Conservation (phyloP, 148 eudicot species). For the Agrostemma githago region DNA sequence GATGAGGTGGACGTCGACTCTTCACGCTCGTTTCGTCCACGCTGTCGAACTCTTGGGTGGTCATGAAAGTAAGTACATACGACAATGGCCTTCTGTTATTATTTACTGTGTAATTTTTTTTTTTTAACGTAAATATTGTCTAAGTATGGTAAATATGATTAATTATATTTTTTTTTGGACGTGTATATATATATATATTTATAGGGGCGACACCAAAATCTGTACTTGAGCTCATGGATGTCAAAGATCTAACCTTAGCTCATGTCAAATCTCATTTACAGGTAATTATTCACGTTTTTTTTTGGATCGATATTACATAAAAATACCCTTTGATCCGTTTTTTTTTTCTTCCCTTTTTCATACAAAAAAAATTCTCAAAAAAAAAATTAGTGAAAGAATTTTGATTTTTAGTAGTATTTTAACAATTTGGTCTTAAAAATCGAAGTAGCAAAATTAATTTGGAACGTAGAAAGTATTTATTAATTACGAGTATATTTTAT, state of each 20-base stretch:
- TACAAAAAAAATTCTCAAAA: not conserved
- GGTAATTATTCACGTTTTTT: constrained; percentile 34
- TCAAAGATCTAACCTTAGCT: constrained; percentile 93
- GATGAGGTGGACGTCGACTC: constrained; percentile 95
- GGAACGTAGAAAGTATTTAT: too few relatives aligned
- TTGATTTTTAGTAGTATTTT: too few relatives aligned
- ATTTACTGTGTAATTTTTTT: too few relatives aligned
- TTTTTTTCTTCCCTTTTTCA: too few relatives aligned
- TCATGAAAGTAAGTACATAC: constrained; percentile 63
- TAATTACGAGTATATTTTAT: too few relatives aligned
- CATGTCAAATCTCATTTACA: constrained; percentile 98
- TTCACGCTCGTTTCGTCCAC: constrained; percentile 89
- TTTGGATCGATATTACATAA: not conserved
- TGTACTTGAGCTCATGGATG: constrained; percentile 98
- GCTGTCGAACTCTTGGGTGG: constrained; percentile 98
- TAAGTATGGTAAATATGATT: too few relatives aligned
- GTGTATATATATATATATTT: not conserved
- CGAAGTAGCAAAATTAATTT: too few relatives aligned
- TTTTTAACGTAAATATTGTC: too few relatives aligned
- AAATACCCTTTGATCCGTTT: too few relatives aligned
- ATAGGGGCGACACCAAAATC: constrained; percentile 95
- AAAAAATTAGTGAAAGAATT: too few relatives aligned
- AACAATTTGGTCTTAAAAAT: too few relatives aligned
- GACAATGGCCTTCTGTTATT: not conserved
- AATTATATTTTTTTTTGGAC: not conserved